Percentiles rank a stretch among this genome's conserved stretches.
Evolutionary conservation across 257 asterid species (phyloP).

Genomic region (Avicennia marina): DNA sequence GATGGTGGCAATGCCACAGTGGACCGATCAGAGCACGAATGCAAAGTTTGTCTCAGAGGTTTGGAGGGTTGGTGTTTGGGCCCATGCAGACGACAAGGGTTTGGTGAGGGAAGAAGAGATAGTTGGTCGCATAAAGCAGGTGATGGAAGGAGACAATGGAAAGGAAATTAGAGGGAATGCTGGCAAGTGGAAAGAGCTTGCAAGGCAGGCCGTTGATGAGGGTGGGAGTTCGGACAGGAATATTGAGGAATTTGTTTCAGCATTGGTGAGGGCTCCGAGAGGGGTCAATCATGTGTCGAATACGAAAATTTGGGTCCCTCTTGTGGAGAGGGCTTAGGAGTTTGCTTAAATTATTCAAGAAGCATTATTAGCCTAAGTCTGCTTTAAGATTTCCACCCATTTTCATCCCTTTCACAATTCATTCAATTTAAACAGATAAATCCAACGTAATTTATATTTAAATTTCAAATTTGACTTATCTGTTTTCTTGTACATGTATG

Average conservation of each 20-base stretch:
- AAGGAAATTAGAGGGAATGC: constrained; percentile 15
- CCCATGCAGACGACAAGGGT: constrained; percentile 22
- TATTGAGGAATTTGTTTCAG: constrained; percentile 23
- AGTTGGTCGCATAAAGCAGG: constrained; percentile 6
- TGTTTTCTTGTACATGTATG: too few species aligned
- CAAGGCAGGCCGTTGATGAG: constrained; percentile 17
- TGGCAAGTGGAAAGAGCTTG: constrained; percentile 25
- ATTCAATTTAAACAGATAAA: too few species aligned
- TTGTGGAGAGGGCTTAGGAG: too few species aligned
- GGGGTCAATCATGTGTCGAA: too few species aligned
- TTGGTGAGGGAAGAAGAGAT: constrained; percentile 22
- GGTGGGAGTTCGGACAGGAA: constrained; percentile 37
- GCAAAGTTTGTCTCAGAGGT: constrained; percentile 26
- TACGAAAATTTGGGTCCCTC: too few species aligned
- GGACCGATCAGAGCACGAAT: constrained; percentile 40
- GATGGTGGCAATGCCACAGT: constrained; percentile 25
- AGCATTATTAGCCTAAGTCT: too few species aligned
- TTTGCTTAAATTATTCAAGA: too few species aligned
- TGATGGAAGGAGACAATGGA: constrained; percentile 26
- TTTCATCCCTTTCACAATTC: too few species aligned
- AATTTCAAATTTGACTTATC: too few species aligned
- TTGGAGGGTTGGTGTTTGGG: constrained; percentile 30
- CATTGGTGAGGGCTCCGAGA: constrained; percentile 1
- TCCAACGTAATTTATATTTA: too few species aligned
- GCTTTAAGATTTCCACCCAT: too few species aligned